phyloP scores from a whole-genome alignment of 768 basidiomycete genomes.

The Gymnopilus junonius region DNA sequence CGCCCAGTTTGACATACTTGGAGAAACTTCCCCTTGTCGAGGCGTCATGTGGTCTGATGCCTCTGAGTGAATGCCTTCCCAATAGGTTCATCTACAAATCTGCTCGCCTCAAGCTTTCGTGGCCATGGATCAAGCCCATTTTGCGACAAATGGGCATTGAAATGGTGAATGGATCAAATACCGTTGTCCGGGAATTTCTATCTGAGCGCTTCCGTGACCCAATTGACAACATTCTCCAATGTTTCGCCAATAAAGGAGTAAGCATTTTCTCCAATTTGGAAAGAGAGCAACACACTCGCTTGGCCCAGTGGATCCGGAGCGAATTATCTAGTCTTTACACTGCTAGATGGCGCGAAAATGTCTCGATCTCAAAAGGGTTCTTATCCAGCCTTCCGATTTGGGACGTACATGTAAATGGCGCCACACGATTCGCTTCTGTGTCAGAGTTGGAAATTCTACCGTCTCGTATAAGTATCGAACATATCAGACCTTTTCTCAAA shows the following conservation, averaged over 20 bases:
- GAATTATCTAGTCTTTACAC: not conserved
- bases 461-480: not conserved
- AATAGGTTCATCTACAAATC: not conserved
- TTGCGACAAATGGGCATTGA: slow-evolving; percentile 3
- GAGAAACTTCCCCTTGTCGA: not conserved
- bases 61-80: slow-evolving; percentile 12
- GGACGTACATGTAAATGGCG: not conserved
- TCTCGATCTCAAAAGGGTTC: not conserved
- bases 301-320: not conserved
- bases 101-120: not conserved
- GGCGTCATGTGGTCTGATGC: not conserved
- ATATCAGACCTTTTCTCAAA: slow-evolving; percentile 3
- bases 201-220: slow-evolving; percentile 2
- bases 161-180: not conserved
- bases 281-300: not conserved
- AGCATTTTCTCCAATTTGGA: not conserved
- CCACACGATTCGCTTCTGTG: not conserved
- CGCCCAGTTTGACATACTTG: slow-evolving; percentile 1
- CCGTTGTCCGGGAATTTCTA: not conserved
- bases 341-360: not conserved
- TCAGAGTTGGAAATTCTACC: slow-evolving; percentile 8
- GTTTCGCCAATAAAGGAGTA: slow-evolving; percentile 1
- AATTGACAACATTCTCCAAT: slow-evolving; percentile 9
- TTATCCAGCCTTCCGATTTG: slow-evolving; percentile 13
- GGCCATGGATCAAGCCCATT: not conserved